Base-by-base conservation (phyloP, 140 eudicot genomes). In the Flaveria floridana region DNA sequence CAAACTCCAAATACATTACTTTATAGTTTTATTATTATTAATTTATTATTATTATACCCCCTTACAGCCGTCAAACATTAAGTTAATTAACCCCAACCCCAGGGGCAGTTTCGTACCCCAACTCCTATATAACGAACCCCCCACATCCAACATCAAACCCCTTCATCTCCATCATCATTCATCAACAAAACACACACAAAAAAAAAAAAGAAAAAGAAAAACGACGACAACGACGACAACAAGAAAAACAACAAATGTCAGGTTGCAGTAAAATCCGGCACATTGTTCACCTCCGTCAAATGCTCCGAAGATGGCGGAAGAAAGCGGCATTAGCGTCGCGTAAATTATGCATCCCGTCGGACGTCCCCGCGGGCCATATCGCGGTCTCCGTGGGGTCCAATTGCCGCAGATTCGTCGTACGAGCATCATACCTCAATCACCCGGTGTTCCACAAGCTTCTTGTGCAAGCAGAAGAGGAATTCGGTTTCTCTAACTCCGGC, bases 331-430 rank as follows among this genome's bases (percentile, higher is more conserved):
- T 67, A 78, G 68, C 89, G 0, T 59, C 82, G 21, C 82, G 73
- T 0, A 73, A 72, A 70, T 21, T 21, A 21, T 56, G 78, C 16
- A 73, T 74, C 3, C 92, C 96, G 3, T 71, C 90, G 1, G 98
- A 92, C 65, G 95, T 92, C 42, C 98, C 98, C 2, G 77, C 95
- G 12, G 98, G 96, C 19, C 98, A 92, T 79, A 90, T 92, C 13
- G 98, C 98, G 0, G 95, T 92, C 58, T 71, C 72, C 18, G 98
- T 92, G 7, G 98, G 98, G 4, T 16, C 79, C 20, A 83, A 83
- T 28, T 70, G 83, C 50, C 84, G 79, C 15, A 68, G 98, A 52
- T 92, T 86, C 63, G 90, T 92, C 1, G 90, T 92, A 52, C 92
- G 96, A 0, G 84, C 95, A 2, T 77, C 87, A 3, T 81, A 87